These are phyloP conservation scores for Phlyctochytrium bullatum DNA, from an alignment of 192 early-diverging fungal species.

Conservation along the genomic window DNA sequence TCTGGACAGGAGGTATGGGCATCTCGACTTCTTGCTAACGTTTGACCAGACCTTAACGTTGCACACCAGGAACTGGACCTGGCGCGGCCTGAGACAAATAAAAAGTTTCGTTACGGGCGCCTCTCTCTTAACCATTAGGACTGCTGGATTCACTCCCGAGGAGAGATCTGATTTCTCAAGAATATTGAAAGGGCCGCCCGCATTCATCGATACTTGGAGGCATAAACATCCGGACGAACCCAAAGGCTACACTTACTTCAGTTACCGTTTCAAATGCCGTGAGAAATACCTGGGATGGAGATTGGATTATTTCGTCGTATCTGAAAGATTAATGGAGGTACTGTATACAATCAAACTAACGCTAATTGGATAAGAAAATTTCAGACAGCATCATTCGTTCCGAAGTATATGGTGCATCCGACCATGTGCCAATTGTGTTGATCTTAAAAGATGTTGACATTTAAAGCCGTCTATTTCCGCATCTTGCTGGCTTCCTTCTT, in stretches of 20 bases:
- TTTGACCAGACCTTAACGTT: slow-evolving; percentile 72
- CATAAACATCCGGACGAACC: slow-evolving; percentile 64
- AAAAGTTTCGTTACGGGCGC: slow-evolving; percentile 33
- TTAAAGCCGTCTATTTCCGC: background rate
- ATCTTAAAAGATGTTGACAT: background rate
- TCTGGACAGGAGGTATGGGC: slow-evolving; percentile 68
- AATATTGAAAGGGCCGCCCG: slow-evolving; percentile 46
- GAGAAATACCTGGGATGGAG: slow-evolving; percentile 77
- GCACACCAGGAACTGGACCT: slow-evolving; percentile 76
- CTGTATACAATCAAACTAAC: background rate
- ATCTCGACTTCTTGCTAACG: background rate
- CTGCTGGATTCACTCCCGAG: slow-evolving; percentile 79
- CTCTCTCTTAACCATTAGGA: slow-evolving; percentile 31
- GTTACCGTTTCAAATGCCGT: slow-evolving; percentile 70
- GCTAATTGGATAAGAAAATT: slow-evolving; percentile 24
- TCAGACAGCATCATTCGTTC: slow-evolving; percentile 59
- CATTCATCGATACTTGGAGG: slow-evolving; percentile 71
- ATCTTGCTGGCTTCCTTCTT: background rate
- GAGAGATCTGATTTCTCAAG: slow-evolving; percentile 71
- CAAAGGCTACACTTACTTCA: slow-evolving; percentile 74
- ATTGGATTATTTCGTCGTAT: slow-evolving; percentile 82
- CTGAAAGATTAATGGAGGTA: slow-evolving; percentile 39
- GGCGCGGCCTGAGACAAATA: slow-evolving; percentile 70
- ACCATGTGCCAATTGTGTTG: slow-evolving; percentile 71
- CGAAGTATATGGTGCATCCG: slow-evolving; percentile 81